Evolutionary conservation across 257 asterid species (phyloP).

Genomic region (Scutellaria minor): DNA sequence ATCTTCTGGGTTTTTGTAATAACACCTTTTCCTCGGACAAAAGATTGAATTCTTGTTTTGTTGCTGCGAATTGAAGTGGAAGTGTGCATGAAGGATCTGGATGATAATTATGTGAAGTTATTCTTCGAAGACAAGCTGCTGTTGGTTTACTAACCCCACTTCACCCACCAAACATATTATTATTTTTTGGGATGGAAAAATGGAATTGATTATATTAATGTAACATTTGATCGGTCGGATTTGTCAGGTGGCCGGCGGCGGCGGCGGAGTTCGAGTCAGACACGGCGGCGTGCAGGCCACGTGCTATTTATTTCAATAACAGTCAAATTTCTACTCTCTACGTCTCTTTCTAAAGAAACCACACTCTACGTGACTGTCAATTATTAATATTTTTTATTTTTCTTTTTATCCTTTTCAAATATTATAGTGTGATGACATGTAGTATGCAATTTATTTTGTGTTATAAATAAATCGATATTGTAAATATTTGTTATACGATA

Average conservation of each 20-base stretch:
- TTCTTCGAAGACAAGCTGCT: conserved; percentile 57
- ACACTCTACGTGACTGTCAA: too few relatives aligned
- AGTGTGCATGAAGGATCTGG: conserved; percentile 50
- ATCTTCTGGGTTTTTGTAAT: background rate
- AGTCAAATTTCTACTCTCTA: too few relatives aligned
- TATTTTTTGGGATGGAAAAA: background rate
- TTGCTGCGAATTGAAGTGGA: background rate
- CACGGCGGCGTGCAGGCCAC: conserved; percentile 32
- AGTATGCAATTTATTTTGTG: too few relatives aligned
- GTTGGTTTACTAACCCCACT: conserved; percentile 40
- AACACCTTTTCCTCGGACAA: background rate
- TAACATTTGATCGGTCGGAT: too few relatives aligned
- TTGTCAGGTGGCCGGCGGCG: too few relatives aligned
- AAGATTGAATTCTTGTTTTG: background rate
- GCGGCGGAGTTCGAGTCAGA: conserved; percentile 24
- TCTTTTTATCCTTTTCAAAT: too few relatives aligned
- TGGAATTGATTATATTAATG: too few relatives aligned
- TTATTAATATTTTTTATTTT: too few relatives aligned
- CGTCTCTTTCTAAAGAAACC: too few relatives aligned
- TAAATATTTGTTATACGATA: too few relatives aligned
- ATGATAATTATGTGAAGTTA: conserved; percentile 36
- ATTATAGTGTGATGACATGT: too few relatives aligned
- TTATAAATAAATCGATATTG: too few relatives aligned
- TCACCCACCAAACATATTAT: conserved; percentile 38
- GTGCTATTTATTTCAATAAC: conserved; percentile 3